phyloP scores from a whole-genome alignment of 129 eudicot genomes.

The Helianthus tuberosus region DNA sequence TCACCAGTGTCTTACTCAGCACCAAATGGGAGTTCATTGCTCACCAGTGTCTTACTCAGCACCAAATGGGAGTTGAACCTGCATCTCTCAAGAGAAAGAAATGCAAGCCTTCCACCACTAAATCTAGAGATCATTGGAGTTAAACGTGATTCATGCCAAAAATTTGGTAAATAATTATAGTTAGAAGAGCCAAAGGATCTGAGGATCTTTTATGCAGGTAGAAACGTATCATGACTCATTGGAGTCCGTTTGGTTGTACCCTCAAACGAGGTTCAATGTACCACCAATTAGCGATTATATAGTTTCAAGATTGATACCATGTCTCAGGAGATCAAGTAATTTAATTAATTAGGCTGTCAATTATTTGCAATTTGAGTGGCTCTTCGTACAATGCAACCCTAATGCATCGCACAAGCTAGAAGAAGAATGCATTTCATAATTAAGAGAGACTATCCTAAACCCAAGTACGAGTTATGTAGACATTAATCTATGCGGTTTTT shows the following conservation, averaged over 20 bases:
- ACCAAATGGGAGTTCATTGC: too few species aligned
- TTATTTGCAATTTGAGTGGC: constrained; percentile 28
- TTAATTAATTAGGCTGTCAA: constrained; percentile 18
- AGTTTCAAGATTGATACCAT: constrained; percentile 37
- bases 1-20: too few species aligned
- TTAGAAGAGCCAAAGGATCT: constrained; percentile 36
- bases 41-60: too few species aligned
- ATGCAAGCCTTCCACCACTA: too few species aligned
- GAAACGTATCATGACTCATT: constrained; percentile 25
- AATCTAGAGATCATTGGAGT: background rate
- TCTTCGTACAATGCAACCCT: constrained; percentile 27
- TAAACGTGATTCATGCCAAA: constrained; percentile 23
- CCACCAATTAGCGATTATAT: background rate
- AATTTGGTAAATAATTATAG: constrained; percentile 36
- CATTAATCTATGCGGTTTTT: too few species aligned
- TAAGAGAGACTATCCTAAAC: too few species aligned
- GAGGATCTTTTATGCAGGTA: constrained; percentile 31
- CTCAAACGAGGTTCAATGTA: constrained; percentile 34
- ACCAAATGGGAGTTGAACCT: too few species aligned
- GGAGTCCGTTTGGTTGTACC: constrained; percentile 32
- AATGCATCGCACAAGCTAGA: constrained; percentile 22
- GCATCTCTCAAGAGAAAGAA: too few species aligned
- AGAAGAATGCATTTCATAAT: background rate
- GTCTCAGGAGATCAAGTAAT: constrained; percentile 35
- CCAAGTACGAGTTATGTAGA: too few species aligned